phyloP scores from a whole-genome alignment of 345 rosid genomes.

The Jatropha curcas region DNA sequence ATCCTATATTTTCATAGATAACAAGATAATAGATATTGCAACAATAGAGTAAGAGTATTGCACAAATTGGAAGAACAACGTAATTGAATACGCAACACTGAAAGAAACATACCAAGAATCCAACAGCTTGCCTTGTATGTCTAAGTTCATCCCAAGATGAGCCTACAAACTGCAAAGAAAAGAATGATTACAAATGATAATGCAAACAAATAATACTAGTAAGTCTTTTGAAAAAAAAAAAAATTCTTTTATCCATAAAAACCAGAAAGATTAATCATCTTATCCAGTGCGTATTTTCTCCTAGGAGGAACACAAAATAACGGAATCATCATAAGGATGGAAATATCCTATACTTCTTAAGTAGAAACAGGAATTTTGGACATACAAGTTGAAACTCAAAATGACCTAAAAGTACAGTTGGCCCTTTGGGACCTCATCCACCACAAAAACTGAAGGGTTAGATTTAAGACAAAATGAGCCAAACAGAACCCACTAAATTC shows the following conservation, averaged over 20 bases:
- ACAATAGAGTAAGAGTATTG: background rate
- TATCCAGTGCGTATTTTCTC: background rate
- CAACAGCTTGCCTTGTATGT: slow-evolving; percentile 35
- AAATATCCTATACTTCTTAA: background rate
- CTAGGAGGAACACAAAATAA: background rate
- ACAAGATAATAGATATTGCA: background rate
- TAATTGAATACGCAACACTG: background rate
- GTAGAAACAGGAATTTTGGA: background rate
- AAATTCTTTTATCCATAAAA: background rate
- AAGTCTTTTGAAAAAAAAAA: background rate
- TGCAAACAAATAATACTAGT: background rate
- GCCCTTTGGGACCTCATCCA: background rate
- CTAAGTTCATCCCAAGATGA: slow-evolving; percentile 33
- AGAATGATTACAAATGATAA: background rate
- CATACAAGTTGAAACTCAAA: background rate
- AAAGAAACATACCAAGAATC: slow-evolving; percentile 29
- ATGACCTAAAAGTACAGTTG: background rate
- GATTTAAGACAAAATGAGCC: background rate
- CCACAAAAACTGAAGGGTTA: background rate
- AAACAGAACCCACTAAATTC: background rate
- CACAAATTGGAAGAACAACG: background rate
- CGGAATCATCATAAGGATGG: background rate
- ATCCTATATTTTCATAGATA: background rate
- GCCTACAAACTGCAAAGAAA: slow-evolving; percentile 22
- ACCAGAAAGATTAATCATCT: background rate